Evolutionary conservation across 2,329 filamentous ascomycete species (phyloP).

Genomic region (Botrytis tulipae): DNA sequence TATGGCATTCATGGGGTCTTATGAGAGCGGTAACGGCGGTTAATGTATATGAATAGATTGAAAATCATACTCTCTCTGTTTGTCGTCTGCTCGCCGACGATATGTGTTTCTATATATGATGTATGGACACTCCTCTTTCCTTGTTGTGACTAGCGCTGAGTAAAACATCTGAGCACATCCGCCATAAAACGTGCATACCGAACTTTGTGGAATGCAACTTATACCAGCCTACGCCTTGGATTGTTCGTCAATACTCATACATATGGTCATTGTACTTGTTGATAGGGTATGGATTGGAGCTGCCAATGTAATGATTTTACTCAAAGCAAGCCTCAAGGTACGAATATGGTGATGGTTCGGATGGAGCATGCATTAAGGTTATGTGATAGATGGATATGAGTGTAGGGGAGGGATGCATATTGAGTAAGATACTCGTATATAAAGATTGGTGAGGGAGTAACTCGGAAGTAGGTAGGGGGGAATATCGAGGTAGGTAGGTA

Average conservation of each 20-base stretch:
- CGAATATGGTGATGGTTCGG: not conserved
- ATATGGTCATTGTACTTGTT: not conserved
- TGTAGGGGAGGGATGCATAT: not conserved
- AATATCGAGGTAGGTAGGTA: not conserved
- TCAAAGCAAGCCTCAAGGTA: not conserved
- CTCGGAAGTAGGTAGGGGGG: not conserved
- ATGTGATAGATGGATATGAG: not conserved
- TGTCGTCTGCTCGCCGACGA: not conserved
- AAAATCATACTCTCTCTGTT: not conserved
- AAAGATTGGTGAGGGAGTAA: not conserved
- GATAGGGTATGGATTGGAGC: not conserved
- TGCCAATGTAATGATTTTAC: not conserved
- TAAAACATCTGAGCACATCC: not conserved
- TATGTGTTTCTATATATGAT: not conserved
- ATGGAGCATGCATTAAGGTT: not conserved
- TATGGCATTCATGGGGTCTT: not conserved
- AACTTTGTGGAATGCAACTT: not conserved
- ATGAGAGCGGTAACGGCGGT: not conserved
- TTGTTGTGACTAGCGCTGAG: constrained; percentile 1
- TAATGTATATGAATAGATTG: not conserved
- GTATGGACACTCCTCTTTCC: not conserved
- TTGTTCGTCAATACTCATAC: not conserved
- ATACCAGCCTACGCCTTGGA: not conserved
- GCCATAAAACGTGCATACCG: not conserved
- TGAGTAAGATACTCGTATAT: not conserved